phyloP scores from a whole-genome alignment of 2,329 filamentous ascomycete genomes.

The Hymenoscyphus scutula region DNA sequence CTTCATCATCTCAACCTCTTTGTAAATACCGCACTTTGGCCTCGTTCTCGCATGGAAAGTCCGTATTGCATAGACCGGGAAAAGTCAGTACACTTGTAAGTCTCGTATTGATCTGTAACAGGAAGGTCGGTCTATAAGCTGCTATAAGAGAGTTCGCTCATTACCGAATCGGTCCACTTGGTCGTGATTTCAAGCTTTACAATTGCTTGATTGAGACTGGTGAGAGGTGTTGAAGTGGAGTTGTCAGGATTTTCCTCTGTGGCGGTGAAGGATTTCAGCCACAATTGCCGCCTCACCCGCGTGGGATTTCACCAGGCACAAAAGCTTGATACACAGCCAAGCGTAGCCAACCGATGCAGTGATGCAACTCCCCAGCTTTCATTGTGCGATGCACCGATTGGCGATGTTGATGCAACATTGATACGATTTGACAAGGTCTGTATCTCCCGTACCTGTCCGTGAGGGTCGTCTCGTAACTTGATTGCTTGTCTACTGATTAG shows the following conservation, averaged over 20 bases:
- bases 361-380: neutral
- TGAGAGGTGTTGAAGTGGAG: no score
- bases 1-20: no score
- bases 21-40: no score
- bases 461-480: neutral
- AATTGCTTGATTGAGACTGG: neutral
- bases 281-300: neutral
- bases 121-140: neutral
- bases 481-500: neutral
- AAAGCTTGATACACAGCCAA: neutral
- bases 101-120: neutral
- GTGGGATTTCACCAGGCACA: neutral
- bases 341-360: neutral
- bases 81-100: no score
- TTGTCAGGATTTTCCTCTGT: neutral
- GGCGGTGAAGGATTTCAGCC: neutral
- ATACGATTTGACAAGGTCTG: slow-evolving; percentile 1
- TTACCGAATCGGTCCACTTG: neutral
- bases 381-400: neutral
- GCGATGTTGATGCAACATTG: neutral
- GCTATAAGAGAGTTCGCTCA: neutral
- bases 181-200: neutral
- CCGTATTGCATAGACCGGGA: no score
- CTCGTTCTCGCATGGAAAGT: no score
- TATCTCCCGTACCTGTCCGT: neutral